These are phyloP conservation scores for Metarhizium robertsii DNA, from an alignment of 2,329 filamentous ascomycete species.

Conservation along the genomic window DNA sequence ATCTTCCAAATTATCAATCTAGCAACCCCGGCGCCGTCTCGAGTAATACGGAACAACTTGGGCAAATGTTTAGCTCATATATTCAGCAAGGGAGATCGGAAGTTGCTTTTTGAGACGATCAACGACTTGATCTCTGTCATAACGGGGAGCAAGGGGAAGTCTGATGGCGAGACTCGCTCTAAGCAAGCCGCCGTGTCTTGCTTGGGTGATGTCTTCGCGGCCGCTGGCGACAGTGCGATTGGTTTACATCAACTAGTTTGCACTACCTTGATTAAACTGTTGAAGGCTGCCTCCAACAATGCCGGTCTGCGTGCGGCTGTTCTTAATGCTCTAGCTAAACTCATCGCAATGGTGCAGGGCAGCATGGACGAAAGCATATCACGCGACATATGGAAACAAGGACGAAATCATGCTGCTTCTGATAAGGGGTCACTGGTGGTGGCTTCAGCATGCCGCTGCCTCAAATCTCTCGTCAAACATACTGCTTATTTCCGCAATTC, in stretches of 20 bases:
- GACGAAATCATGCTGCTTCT: conserved; percentile 60
- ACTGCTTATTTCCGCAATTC: conserved; percentile 82
- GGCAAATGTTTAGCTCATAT: conserved; percentile 77
- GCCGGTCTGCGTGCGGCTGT: conserved; percentile 73
- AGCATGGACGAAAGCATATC: conserved; percentile 77
- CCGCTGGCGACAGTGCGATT: conserved; percentile 90
- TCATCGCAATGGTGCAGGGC: conserved; percentile 62
- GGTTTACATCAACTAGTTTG: conserved; percentile 69
- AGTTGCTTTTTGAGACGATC: conserved; percentile 87
- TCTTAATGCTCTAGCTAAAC: conserved; percentile 65
- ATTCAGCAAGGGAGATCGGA: conserved; percentile 77
- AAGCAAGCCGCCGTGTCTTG: conserved; percentile 86
- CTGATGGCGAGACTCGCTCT: conserved; percentile 65
- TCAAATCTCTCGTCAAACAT: conserved; percentile 61
- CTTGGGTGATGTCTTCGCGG: conserved; percentile 78
- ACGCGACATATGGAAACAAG: conserved; percentile 92
- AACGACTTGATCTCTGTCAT: conserved; percentile 74
- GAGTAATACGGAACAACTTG: conserved; percentile 83
- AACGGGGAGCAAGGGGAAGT: conserved; percentile 61
- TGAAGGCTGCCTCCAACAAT: conserved; percentile 72
- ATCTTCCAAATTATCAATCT: conserved; percentile 88
- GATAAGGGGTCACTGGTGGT: conserved; percentile 83
- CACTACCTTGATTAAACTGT: conserved; percentile 61
- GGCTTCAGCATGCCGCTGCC: conserved; percentile 66
- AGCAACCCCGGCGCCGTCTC: conserved; percentile 70